phyloP scores from a whole-genome alignment of 2,329 filamentous ascomycete species.

The Blastomyces emzantsi region DNA sequence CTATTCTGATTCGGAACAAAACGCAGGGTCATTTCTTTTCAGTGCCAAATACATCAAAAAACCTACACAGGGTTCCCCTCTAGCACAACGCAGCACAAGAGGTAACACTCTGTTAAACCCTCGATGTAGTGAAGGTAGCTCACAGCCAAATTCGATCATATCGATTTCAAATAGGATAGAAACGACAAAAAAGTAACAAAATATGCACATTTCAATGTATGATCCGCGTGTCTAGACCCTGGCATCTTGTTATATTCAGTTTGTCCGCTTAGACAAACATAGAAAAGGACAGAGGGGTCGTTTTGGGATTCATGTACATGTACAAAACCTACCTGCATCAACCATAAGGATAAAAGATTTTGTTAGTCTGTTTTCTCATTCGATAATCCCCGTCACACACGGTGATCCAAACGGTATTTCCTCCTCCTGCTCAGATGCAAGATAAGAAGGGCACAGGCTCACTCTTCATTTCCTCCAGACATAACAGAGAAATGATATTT shows the following conservation, averaged over 20 bases:
- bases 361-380: background rate
- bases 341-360: background rate
- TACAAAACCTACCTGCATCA: background rate
- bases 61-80: background rate
- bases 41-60: background rate
- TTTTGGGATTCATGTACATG: background rate
- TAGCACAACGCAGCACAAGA: constrained; percentile 1
- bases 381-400: background rate
- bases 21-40: background rate
- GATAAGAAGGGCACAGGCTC: background rate
- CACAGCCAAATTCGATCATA: background rate
- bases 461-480: background rate
- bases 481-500: background rate
- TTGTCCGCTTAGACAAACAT: too few species aligned
- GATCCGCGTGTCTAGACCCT: background rate
- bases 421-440: background rate
- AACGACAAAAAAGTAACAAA: background rate
- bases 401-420: background rate
- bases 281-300: background rate
- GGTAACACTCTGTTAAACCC: constrained; percentile 4
- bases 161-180: constrained; percentile 1
- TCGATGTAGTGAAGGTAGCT: background rate
- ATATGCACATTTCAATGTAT: background rate
- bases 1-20: background rate
- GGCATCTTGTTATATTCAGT: background rate